phyloP scores from a whole-genome alignment of 164 flowering plant genomes.

The Sextonia rubra region DNA sequence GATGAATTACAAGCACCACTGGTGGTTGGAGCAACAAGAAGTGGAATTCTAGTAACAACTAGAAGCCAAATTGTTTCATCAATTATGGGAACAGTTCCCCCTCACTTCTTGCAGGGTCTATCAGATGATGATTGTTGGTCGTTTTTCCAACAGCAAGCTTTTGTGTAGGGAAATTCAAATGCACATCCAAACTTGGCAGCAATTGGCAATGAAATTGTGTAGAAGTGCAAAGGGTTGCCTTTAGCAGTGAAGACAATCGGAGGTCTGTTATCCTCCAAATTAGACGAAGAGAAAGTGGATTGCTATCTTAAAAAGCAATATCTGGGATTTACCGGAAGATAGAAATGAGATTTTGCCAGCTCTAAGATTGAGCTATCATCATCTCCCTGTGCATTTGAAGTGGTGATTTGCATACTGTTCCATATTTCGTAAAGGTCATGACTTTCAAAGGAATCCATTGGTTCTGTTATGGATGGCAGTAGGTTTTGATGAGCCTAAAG shows the following conservation, averaged over 20 bases:
- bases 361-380: constrained; percentile 12
- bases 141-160: constrained; percentile 3
- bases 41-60: constrained; percentile 16
- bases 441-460: background rate
- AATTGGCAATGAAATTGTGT: constrained; percentile 5
- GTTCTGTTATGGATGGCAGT: constrained; percentile 15
- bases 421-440: constrained; percentile 12
- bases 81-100: constrained; percentile 6
- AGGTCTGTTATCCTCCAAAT: constrained; percentile 1
- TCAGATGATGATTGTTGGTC: constrained; percentile 3
- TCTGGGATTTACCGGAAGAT: constrained; percentile 10
- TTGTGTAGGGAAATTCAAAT: background rate
- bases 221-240: constrained; percentile 13
- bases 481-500: constrained; percentile 1
- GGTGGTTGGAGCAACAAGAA: background rate
- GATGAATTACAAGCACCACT: background rate
- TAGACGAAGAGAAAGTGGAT: constrained; percentile 8
- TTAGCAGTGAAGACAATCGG: constrained; percentile 10
- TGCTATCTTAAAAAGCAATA: background rate
- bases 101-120: background rate
- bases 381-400: constrained; percentile 11
- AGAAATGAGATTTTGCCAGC: constrained; percentile 3
- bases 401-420: constrained; percentile 15
- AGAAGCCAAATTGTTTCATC: constrained; percentile 8
- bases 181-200: background rate